Percentiles rank a stretch among this genome's conserved stretches.
phyloP scores from a whole-genome alignment of 805 yeast species.

The Saccharomycopsis sp. region DNA sequence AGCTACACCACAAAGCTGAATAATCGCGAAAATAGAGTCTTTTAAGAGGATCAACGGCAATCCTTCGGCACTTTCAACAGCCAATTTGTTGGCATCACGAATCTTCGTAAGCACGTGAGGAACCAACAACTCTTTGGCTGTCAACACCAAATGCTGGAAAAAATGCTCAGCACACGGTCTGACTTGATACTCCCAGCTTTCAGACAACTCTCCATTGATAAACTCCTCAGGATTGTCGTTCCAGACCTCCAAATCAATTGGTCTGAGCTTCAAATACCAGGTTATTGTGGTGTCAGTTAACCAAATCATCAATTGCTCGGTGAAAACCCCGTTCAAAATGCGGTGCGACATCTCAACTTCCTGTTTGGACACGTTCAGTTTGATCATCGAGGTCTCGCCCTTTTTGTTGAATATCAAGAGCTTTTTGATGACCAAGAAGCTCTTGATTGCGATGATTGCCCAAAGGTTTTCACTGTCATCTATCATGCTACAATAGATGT shows the following conservation, averaged over 20 bases:
- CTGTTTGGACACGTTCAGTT: conserved; percentile 55
- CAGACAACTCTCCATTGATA: conserved; percentile 71
- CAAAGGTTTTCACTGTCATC: conserved; percentile 57
- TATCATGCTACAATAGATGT: conserved; percentile 47
- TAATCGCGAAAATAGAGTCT: conserved; percentile 77
- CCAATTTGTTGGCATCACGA: conserved; percentile 30
- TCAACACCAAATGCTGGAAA: conserved; percentile 64
- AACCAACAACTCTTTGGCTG: conserved; percentile 50
- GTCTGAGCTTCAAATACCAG: conserved; percentile 68
- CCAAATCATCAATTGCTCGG: conserved; percentile 46
- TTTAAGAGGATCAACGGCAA: conserved; percentile 45
- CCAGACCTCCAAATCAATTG: conserved; percentile 80
- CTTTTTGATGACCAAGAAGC: conserved; percentile 57
- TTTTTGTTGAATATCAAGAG: conserved; percentile 56
- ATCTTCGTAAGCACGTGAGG: conserved; percentile 57
- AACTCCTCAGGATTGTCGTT: conserved; percentile 85
- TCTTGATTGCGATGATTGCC: conserved; percentile 66
- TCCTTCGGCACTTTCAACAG: conserved; percentile 21
- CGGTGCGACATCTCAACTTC: conserved; percentile 56
- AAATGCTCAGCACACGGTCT: conserved; percentile 84
- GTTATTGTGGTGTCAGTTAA: conserved; percentile 62
- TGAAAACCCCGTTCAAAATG: conserved; percentile 50
- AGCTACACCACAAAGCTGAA: conserved; percentile 67
- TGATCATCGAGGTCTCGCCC: conserved; percentile 57
- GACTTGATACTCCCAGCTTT: conserved; percentile 77